A percentile compares a stretch with the other conserved stretches of the same genome.
Evolutionary conservation across 768 basidiomycete species (phyloP).

Genomic region (Lactarius sanguifluus): DNA sequence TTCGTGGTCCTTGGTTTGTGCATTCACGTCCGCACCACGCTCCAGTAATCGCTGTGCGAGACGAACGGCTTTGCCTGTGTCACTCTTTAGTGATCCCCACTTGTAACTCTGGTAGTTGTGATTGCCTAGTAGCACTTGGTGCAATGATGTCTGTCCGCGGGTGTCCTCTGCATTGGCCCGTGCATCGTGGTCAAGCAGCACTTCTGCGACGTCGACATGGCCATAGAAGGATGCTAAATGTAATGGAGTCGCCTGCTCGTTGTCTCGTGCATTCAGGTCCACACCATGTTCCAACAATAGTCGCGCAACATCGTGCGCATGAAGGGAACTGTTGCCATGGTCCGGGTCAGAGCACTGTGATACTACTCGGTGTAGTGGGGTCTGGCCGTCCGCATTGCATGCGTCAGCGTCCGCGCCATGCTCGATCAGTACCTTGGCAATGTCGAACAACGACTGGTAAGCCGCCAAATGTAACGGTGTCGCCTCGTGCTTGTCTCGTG

Average conservation of each 20-base stretch:
- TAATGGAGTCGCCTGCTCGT: background rate
- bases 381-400: too few species aligned
- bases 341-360: too few species aligned
- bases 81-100: too few species aligned
- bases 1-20: background rate
- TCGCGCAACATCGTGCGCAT: too few species aligned
- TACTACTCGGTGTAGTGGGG: too few species aligned
- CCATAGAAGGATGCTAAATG: background rate
- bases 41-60: background rate
- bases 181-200: background rate
- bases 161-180: background rate
- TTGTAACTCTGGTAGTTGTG: background rate
- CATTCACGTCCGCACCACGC: background rate
- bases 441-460: too few species aligned
- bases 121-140: background rate
- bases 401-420: too few species aligned
- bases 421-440: too few species aligned
- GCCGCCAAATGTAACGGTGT: too few species aligned
- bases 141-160: background rate
- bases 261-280: background rate
- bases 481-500: too few species aligned
- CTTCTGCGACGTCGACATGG: background rate
- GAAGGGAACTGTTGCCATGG: accelerated
- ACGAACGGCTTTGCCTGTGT: background rate
- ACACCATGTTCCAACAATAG: background rate